Evolutionary conservation across 306 rosid species (phyloP), one percentile per base, ranked within the genome.

Genomic region (Prunus mume): DNA sequence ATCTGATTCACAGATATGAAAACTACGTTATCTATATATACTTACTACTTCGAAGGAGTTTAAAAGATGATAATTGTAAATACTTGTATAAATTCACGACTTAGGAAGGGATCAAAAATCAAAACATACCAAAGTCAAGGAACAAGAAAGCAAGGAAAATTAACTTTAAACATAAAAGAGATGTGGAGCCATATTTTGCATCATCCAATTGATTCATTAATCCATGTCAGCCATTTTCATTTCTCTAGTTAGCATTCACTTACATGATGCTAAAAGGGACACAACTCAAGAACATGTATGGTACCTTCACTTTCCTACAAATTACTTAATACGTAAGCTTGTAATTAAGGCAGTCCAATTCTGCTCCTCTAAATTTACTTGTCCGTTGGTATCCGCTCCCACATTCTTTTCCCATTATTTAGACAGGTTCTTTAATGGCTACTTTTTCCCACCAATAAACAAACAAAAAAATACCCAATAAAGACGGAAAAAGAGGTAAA

Each of bases 1-100:
- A 94, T 86, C 98, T 92, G 91, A 81, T 74, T 75, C 18, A 80
- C 17, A 54, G 63, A 74, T 52, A 82, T 65, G 76, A 83, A 72
- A 60, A 73, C 6, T 63, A 6, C 27, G 66, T 65, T 45, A 69
- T 58, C 56, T 25, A 41, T 62, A 57, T 66, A 60, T 52, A 70
- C 63, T 55, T 71, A 67, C 71, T 43, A 69, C 60, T 69, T 71
- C 5, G 27, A 6, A 51, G 47, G 19, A 32, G 49, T 30, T 70
- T 38, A 71, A 32, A 52, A 52, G 12, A 7, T 5, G 32, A 71
- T 34, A n/a, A 55, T 13, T 38, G 22, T 34, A 12, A 25, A 32
- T 18, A 51, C 10, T 28, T 28, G 20, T 38, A 19, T n/a, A 54
- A 55, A 38, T 45, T 38, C 46, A 54, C 22, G 6, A 14, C 17